Percentiles rank a stretch among this genome's conserved stretches.
Conservation (phyloP, 2,329 filamentous ascomycete genomes). For the Sarocladiaceae sp. region DNA sequence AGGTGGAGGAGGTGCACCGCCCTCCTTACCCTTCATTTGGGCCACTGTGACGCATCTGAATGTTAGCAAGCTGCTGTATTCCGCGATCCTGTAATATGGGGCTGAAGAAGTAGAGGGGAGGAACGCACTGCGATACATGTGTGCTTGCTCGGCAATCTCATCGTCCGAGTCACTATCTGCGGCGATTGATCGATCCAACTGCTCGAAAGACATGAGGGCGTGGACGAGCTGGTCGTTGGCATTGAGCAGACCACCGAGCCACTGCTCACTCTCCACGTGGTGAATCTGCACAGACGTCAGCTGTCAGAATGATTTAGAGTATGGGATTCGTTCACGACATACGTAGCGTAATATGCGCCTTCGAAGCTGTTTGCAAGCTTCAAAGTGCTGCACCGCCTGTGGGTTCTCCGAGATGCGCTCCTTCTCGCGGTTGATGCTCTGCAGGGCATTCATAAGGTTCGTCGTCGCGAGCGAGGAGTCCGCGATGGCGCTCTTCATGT, state of each 20-base stretch:
- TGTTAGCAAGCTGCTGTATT: constrained; percentile 16
- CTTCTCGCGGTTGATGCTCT: constrained; percentile 82
- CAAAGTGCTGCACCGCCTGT: constrained; percentile 69
- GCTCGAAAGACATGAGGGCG: constrained; percentile 89
- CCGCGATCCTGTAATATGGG: neutral
- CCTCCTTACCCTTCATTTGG: constrained; percentile 43
- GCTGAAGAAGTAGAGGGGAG: constrained; percentile 14
- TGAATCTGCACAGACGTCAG: constrained; percentile 56
- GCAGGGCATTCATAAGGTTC: constrained; percentile 79
- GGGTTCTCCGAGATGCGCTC: constrained; percentile 83
- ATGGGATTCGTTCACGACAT: constrained; percentile 20
- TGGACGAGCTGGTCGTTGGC: constrained; percentile 95
- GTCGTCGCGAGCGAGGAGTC: constrained; percentile 86
- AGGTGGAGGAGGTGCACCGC: constrained; percentile 23
- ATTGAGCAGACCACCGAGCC: constrained; percentile 82
- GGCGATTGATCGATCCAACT: constrained; percentile 81
- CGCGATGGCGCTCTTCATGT: constrained; percentile 83
- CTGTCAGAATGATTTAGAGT: neutral
- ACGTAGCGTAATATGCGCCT: constrained; percentile 81
- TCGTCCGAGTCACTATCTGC: constrained; percentile 62
- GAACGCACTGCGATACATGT: constrained; percentile 53
- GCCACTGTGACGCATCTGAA: constrained; percentile 35
- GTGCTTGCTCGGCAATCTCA: constrained; percentile 60
- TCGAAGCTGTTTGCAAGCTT: constrained; percentile 78
- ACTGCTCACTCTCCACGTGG: constrained; percentile 83